phyloP scores from a whole-genome alignment of 257 asterid species.

The Fraxinus pennsylvanica region DNA sequence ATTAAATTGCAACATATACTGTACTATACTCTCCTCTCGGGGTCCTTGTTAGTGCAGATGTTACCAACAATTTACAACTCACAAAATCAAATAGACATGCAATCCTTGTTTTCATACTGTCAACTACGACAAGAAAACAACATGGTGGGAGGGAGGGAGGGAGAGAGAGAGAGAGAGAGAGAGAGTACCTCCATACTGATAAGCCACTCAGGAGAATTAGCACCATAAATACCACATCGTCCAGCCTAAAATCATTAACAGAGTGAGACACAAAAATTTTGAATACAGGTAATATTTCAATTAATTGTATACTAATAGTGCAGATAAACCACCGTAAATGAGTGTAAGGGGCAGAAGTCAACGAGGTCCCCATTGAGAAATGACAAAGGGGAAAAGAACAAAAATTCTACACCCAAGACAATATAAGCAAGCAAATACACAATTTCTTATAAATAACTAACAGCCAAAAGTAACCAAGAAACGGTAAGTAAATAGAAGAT shows the following conservation, averaged over 20 bases:
- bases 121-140: background rate
- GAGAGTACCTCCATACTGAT: slow-evolving; percentile 87
- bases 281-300: background rate
- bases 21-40: slow-evolving; percentile 8
- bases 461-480: background rate
- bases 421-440: background rate
- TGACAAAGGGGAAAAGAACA: slow-evolving; percentile 2
- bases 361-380: slow-evolving; percentile 18
- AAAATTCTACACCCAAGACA: background rate
- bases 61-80: slow-evolving; percentile 12
- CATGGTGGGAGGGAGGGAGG: background rate
- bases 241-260: slow-evolving; percentile 58
- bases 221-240: slow-evolving; percentile 94
- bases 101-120: background rate
- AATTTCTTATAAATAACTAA: background rate
- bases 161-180: slow-evolving; percentile 15
- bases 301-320: background rate
- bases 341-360: background rate
- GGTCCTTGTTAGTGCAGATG: slow-evolving; percentile 16
- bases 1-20: background rate
- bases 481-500: background rate
- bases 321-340: background rate
- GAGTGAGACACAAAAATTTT: slow-evolving; percentile 20
- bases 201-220: slow-evolving; percentile 87
- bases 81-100: background rate